Conservation (phyloP, 139 green algal species). For the Dunaliella primolecta region DNA sequence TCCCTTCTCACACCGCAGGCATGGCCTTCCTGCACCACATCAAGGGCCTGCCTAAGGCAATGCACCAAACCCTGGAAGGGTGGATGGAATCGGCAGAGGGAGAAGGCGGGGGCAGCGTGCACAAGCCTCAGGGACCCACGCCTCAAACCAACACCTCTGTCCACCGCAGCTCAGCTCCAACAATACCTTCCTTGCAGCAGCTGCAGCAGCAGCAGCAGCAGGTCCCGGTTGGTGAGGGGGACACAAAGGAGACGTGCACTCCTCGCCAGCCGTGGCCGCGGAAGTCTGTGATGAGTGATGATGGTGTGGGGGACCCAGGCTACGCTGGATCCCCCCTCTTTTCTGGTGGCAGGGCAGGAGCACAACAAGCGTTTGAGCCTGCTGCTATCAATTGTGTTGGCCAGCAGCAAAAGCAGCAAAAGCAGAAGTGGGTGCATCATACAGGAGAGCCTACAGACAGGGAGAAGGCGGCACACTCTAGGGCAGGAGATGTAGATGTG, state of each 20-base stretch:
- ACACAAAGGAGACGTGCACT: background rate
- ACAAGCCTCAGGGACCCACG: background rate
- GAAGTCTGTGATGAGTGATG: too few species aligned
- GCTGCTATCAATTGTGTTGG: too few species aligned
- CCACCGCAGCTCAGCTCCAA: background rate
- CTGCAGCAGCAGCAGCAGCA: constrained; percentile 13
- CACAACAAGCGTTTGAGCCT: too few species aligned
- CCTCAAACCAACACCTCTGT: background rate
- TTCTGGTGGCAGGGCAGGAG: too few species aligned
- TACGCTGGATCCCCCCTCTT: too few species aligned
- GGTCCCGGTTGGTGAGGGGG: background rate
- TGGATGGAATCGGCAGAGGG: background rate
- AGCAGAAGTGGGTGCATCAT: too few species aligned
- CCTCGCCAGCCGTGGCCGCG: background rate
- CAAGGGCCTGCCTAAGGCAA: background rate
- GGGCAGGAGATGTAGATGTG: background rate
- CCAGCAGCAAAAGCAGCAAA: too few species aligned
- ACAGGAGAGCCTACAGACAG: too few species aligned
- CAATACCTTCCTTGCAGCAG: background rate
- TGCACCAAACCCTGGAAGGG: background rate
- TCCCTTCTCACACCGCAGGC: background rate
- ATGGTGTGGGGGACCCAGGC: too few species aligned
- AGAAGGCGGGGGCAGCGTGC: background rate
- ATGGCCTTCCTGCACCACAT: background rate
- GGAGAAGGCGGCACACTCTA: too few species aligned